Evolutionary conservation across 2,329 filamentous ascomycete genomes (phyloP), one percentile per base, ranked within the genome.

Genomic region (Diaporthe eres): DNA sequence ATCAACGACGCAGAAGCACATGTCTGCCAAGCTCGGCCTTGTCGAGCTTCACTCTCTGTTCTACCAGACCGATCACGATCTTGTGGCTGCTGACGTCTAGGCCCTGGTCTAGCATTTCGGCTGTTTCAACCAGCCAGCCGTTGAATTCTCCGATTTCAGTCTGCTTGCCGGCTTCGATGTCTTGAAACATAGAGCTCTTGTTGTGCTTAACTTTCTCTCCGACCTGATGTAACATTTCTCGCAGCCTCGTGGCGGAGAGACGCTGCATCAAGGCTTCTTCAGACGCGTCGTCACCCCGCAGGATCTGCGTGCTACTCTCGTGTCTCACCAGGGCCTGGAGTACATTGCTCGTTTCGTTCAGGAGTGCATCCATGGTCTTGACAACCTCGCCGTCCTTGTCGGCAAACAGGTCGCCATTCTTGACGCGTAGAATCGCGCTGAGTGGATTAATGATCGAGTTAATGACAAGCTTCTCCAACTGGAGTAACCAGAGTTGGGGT

Each of bases 391-490:
- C 81, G 10, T 80, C 78, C 75, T 87, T 87, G 77, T 92, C 90
- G 77, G 89, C 88, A 22, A 98, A 91, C 0, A 98, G 83, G 7
- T 89, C 88, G n/a, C 95, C 95, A 79, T 98, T 98, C 77, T 91
- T 91, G 81, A 92, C 93, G 72, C 94, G 89, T 74, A 97, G 87
- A 13, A 98, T 85, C 0, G 93, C 93, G 0, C 95, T 97, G n/a
- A 98, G 85, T 0, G 96, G 95, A 81, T 98, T 97, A 80, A 98
- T 91, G 44, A 96, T 87, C 49, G 91, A 88, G 81, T 98, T 98
- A 71, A 96, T 87, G 1, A 94, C 93, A 1, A 98, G 87, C 83
- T 98, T 98, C 81, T 98, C 94, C 4, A 98, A 89, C 85, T 98
- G 96, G n/a, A 88, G 80, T 13, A 87, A 78, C 87, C 88, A 89